Conservation (phyloP, 1,139 yeast species). For the Zygotorulaspora mrakii region DNA sequence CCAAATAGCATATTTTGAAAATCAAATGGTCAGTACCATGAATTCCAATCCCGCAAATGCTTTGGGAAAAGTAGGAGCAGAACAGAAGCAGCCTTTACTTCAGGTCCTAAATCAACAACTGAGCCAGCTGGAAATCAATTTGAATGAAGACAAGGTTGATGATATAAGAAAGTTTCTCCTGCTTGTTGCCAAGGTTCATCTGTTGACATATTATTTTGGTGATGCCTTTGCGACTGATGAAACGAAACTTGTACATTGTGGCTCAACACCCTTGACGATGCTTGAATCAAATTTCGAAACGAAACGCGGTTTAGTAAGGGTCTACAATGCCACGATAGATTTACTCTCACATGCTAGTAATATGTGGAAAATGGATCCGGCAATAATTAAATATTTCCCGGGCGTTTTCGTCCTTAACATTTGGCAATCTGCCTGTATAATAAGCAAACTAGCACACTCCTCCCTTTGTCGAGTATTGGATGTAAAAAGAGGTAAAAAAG, state of each 20-base stretch:
- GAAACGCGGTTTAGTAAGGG: constrained; percentile 68
- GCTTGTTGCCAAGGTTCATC: constrained; percentile 70
- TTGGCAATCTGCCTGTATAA: constrained; percentile 89
- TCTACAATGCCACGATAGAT: constrained; percentile 74
- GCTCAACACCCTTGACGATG: constrained; percentile 15
- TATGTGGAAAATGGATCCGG: constrained; percentile 56
- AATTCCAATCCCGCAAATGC: constrained; percentile 69
- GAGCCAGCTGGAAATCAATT: constrained; percentile 64
- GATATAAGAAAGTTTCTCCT: constrained; percentile 66
- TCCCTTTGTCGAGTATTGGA: constrained; percentile 65
- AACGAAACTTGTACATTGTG: constrained; percentile 21
- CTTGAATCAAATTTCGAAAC: constrained; percentile 44
- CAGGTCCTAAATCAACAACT: constrained; percentile 67
- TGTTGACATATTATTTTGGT: constrained; percentile 75
- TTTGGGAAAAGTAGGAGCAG: constrained; percentile 53
- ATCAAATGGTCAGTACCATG: constrained; percentile 74
- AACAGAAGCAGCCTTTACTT: constrained; percentile 71
- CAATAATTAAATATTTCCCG: constrained; percentile 73
- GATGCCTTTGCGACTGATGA: constrained; percentile 45
- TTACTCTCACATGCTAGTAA: constrained; percentile 62
- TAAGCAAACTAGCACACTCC: constrained; percentile 75
- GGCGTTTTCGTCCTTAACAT: constrained; percentile 74
- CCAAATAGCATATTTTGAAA: constrained; percentile 79
- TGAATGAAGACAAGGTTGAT: constrained; percentile 46
- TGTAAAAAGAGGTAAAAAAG: constrained; percentile 63